These are phyloP conservation scores for Hypoxylon sp. DNA, from an alignment of 2,329 filamentous ascomycete species.

Conservation along the genomic window DNA sequence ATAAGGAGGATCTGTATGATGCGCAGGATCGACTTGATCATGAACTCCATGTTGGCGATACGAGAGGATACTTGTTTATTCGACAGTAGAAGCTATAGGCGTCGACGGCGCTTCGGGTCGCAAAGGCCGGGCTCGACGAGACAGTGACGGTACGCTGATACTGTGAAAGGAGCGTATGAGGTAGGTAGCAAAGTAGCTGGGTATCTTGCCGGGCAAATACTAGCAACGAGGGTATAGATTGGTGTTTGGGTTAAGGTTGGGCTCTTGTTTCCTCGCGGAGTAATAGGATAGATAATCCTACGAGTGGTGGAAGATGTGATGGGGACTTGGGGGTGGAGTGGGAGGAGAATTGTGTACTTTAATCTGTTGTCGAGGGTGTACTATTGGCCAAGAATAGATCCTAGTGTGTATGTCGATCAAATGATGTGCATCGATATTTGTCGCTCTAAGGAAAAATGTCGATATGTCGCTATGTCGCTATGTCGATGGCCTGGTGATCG, in stretches of 20 bases:
- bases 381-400: conserved; percentile 24
- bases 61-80: not conserved
- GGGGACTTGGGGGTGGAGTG: conserved; percentile 27
- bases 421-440: conserved; percentile 41
- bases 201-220: not conserved
- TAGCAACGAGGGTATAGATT: conserved; percentile 18
- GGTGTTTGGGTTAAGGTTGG: conserved; percentile 24
- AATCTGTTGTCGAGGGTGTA: conserved; percentile 23
- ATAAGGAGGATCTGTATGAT: conserved; percentile 66
- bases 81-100: not conserved
- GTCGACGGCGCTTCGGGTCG: conserved; percentile 9
- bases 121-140: conserved; percentile 11
- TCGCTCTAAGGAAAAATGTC: conserved; percentile 20
- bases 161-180: not conserved
- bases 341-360: conserved; percentile 16
- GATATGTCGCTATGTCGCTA: not conserved
- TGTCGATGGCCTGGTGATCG: conserved; percentile 43
- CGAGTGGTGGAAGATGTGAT: conserved; percentile 25
- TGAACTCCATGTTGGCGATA: conserved; percentile 47
- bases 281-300: conserved; percentile 14
- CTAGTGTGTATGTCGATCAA: conserved; percentile 38
- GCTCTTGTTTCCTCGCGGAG: conserved; percentile 24
- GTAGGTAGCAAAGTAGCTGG: conserved; percentile 1
- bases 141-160: conserved; percentile 2
- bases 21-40: conserved; percentile 65